Evolutionary conservation across 345 rosid species (phyloP), one percentile per base, ranked within the genome.

Genomic region (Iberis pinnata): DNA sequence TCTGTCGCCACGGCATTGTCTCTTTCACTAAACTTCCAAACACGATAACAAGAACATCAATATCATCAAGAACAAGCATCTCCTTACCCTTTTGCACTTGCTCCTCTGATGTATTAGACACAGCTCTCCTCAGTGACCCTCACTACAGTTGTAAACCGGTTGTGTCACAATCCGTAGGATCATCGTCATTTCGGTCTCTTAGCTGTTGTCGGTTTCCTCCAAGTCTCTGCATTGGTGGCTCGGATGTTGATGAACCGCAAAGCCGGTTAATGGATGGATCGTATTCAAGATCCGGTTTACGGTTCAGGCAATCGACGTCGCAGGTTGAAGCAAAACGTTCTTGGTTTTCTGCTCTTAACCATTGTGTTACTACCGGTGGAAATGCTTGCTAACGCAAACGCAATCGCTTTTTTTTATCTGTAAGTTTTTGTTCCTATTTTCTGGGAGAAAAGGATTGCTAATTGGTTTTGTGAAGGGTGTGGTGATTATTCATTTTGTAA

Each of bases 1-100:
- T 92, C 14, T 92, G 98, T 56, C 90, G 97, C 17, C 77, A 85
- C 8, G 88, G 97, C 35, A 85, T 88, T 39, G 83, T 79, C 53
- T 88, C 95, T 11, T 92, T 92, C 56, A 63, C 71, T 18, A 85
- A 66, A 75, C 93, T 85, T 12, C 83, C 84, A 0, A 81, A 64
- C 12, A 68, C 64, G 47, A 32, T 13, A 54, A 16, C 61, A 42
- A 40, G 14, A 1, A 12, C 65, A 8, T 44, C 56, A 5, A 73
- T 58, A 1, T 64, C 77, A 38, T 64, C 80, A 35, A 75, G 94
- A 73, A 73, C 95, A 16, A 78, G 94, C 65, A 70, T 88, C 65
- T 88, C 90, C 3, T 76, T 92, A 18, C 38, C 74, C 49, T 80
- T 81, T 44, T 92, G 95, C 71, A 63, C 85, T 14, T 83, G 96